Evolutionary conservation across 2,329 filamentous ascomycete species (phyloP).

Genomic region (Fusarium continuum): DNA sequence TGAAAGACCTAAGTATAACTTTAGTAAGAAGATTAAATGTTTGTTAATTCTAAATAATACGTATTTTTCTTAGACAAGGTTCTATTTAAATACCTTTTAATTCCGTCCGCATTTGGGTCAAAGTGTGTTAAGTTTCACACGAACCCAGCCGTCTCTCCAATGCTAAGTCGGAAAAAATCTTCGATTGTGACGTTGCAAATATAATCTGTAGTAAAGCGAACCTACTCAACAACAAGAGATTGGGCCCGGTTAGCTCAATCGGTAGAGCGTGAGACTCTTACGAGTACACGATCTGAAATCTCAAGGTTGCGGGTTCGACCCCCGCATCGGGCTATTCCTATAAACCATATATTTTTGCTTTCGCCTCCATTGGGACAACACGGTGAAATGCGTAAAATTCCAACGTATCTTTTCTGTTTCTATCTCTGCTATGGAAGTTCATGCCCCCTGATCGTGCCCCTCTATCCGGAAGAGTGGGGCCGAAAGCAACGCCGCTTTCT

Average conservation of each 20-base stretch:
- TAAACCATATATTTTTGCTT: not conserved
- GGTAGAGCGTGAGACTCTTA: slow-evolving; percentile 76
- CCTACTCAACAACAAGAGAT: slow-evolving; percentile 21
- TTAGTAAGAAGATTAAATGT: no score
- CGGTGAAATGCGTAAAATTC: no score
- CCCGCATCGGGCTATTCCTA: slow-evolving; percentile 51
- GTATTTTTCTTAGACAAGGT: no score
- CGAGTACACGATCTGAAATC: slow-evolving; percentile 59
- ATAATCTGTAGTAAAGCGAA: not conserved
- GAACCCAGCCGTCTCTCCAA: no score
- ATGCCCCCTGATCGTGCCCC: no score
- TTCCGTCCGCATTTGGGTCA: no score
- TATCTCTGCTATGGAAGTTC: not conserved
- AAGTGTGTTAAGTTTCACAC: no score
- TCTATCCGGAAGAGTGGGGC: slow-evolving; percentile 17
- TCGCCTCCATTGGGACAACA: no score
- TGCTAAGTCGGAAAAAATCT: not conserved
- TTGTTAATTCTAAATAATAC: no score
- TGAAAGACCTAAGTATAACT: no score
- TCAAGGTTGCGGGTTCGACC: slow-evolving; percentile 66
- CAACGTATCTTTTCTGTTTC: not conserved
- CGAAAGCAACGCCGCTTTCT: slow-evolving; percentile 1
- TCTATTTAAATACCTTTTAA: no score
- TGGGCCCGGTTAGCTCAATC: slow-evolving; percentile 46
- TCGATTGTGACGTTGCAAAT: not conserved